A percentile compares a stretch with the other conserved stretches of the same genome.
phyloP scores from a whole-genome alignment of 78 protist genomes.

The Dictyostelium purpureum region DNA sequence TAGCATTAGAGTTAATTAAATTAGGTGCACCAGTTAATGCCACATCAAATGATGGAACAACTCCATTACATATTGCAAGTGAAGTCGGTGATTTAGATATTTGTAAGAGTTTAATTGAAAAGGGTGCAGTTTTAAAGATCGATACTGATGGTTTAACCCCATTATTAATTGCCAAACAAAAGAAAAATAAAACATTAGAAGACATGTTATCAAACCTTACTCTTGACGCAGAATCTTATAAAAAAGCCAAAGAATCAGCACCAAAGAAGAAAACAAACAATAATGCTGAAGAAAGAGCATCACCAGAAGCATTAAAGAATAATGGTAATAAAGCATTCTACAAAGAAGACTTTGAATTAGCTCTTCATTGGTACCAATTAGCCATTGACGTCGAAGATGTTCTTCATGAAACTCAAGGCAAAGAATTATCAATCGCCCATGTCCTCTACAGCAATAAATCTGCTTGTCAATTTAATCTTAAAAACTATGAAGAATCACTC shows the following conservation, averaged over 20 bases:
- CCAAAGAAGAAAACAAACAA: neutral
- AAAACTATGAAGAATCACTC: conserved; percentile 31
- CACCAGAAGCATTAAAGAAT: conserved; percentile 41
- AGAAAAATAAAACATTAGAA: conserved; percentile 58
- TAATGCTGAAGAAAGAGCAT: conserved; percentile 1
- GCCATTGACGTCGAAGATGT: conserved; percentile 62
- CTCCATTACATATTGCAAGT: conserved; percentile 52
- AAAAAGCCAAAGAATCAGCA: neutral
- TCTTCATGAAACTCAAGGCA: neutral
- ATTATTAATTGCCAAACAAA: conserved; percentile 15
- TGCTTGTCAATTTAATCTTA: conserved; percentile 31
- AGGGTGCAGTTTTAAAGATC: conserved; percentile 47
- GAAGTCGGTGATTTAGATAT: conserved; percentile 38
- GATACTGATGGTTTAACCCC: conserved; percentile 60
- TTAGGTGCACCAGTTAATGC: conserved; percentile 64
- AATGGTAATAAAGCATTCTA: conserved; percentile 60
- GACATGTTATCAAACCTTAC: neutral
- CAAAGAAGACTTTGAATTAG: conserved; percentile 27
- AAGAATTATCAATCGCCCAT: conserved; percentile 13
- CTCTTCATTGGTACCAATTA: conserved; percentile 67
- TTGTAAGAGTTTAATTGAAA: conserved; percentile 20
- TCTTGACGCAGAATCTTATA: conserved; percentile 31
- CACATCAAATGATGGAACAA: conserved; percentile 31
- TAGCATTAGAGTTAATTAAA: conserved; percentile 50
- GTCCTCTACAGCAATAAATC: conserved; percentile 47